Conservation (phyloP, 176 grass and related monocot species). For the Oryza australiensis region DNA sequence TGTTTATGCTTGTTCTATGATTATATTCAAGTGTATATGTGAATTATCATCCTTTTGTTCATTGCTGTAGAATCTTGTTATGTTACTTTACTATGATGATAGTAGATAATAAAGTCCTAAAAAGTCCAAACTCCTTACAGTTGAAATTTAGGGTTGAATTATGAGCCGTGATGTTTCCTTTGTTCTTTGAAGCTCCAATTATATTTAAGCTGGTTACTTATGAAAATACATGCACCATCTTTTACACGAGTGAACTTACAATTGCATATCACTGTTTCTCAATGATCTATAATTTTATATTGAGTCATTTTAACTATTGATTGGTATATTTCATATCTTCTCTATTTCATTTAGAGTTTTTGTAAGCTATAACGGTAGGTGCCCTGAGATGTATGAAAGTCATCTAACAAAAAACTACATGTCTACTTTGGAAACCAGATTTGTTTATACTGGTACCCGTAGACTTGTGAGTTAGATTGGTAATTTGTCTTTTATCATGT, state of each 20-base stretch:
- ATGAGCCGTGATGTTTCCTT: neutral
- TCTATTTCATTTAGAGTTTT: neutral
- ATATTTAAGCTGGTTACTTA: neutral
- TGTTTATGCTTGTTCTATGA: slow-evolving; percentile 6
- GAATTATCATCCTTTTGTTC: neutral
- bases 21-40: neutral
- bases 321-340: neutral
- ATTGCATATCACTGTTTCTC: neutral
- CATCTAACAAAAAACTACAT: neutral
- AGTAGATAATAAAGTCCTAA: neutral
- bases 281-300: neutral
- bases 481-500: neutral
- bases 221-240: neutral
- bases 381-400: neutral
- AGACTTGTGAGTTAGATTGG: neutral
- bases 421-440: neutral
- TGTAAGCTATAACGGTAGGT: neutral
- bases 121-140: neutral
- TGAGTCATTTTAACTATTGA: neutral
- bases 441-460: neutral
- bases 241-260: neutral
- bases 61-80: neutral
- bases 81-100: neutral
- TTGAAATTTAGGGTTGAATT: slow-evolving; percentile 6
- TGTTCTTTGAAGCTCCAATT: slow-evolving; percentile 16